Evolutionary conservation across 2,329 filamentous ascomycete species (phyloP).

Genomic region (Blastomyces gilchristii): DNA sequence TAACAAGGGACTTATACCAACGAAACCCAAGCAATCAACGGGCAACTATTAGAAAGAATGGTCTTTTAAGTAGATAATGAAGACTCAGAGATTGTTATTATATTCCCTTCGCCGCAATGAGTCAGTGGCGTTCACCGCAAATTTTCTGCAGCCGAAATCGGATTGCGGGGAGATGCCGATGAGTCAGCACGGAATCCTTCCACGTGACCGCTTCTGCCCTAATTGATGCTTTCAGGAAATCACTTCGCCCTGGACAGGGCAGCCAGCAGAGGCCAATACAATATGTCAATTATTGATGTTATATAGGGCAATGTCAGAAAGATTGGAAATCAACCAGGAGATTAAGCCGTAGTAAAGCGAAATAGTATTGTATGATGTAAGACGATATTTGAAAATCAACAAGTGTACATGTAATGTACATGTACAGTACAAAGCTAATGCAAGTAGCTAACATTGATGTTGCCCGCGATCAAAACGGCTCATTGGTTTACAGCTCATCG

Average conservation of each 20-base stretch:
- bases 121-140: constrained; percentile 1
- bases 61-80: background rate
- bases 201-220: background rate
- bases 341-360: background rate
- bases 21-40: background rate
- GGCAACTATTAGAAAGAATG: background rate
- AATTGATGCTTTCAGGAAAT: background rate
- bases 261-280: too few relatives aligned
- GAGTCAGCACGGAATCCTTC: background rate
- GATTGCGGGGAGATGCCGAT: background rate
- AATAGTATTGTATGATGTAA: background rate
- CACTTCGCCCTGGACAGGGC: too few relatives aligned
- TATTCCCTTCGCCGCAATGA: background rate
- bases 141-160: constrained; percentile 8
- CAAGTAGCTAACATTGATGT: background rate
- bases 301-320: too few relatives aligned
- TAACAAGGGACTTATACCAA: background rate
- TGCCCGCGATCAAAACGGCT: background rate
- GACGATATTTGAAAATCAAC: background rate
- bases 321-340: too few relatives aligned
- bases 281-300: too few relatives aligned
- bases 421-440: background rate
- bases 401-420: background rate
- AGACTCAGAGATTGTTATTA: background rate
- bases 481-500: constrained; percentile 25